Evolutionary conservation across 495 filamentous ascomycete species (phyloP), one percentile per base, ranked within the genome.

Genomic region (Astrothelium macrocarpum): DNA sequence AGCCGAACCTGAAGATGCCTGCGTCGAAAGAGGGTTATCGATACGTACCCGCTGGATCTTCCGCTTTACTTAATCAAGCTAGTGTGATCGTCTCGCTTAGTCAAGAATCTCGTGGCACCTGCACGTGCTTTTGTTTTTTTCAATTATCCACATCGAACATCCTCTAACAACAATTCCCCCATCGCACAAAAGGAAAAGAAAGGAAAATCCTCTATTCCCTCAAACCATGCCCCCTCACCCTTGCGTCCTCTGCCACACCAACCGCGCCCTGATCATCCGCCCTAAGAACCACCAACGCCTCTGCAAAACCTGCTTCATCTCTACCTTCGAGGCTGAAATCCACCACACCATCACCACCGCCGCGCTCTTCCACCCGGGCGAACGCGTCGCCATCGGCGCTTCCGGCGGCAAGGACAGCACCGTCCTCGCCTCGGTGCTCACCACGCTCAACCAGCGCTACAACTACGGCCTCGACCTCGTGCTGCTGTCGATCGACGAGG

Each of bases 331-430:
- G 73, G 81, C 87, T 66, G 94, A 98, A 79, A 87, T 96, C 61
- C 91, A 97, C 74, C 85, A 92, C 68, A 97, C 94, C 3, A 95
- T 98, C 75, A 87, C 79, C 11, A 78, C 84, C 7, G 87, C 88
- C 16, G 76, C 79, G 28, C 83, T 98, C 39, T 98, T 98, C 78
- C 76, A 80, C 36, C 87, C 79, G 26, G 94, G 95, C 39, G 93
- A 97, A 73, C 85, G 85, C 61, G 82, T 98, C 31, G 94, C 94
- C 26, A 96, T 98, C 73, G 94, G 94, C 53, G 94, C 94, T 36
- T 97, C 93, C 1, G 94, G 94, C 49, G 94, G 94, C 66, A 98
- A 98, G 78, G 94, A 98, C 76, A 96, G 91, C 64, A 98, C 94
- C 0, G 94, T 98, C 2, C 83, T 98, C 3, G 95, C 94, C 25